phyloP scores from a whole-genome alignment of 2,329 filamentous ascomycete species.

The Colletotrichum tamarilloi region DNA sequence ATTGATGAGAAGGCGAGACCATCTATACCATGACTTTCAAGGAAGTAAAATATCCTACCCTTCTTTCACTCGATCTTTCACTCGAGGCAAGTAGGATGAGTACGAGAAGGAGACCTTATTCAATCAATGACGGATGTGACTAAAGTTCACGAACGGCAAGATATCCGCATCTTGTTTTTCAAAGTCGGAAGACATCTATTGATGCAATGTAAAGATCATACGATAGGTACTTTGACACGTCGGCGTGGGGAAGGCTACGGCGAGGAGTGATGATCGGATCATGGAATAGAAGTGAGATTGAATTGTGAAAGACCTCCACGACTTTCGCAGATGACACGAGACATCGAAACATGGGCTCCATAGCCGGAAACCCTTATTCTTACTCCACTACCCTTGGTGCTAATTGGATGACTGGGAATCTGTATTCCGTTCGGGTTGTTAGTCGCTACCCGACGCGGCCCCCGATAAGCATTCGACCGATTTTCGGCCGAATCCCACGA shows the following conservation, averaged over 20 bases:
- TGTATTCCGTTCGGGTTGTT: background rate
- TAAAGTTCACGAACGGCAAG: too few relatives aligned
- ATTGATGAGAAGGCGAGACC: conserved; percentile 3
- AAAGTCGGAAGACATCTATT: too few relatives aligned
- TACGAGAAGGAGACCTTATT: too few relatives aligned
- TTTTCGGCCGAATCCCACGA: background rate
- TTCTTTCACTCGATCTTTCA: too few relatives aligned
- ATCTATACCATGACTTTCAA: background rate
- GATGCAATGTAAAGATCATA: too few relatives aligned
- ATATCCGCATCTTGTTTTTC: too few relatives aligned
- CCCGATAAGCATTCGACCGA: background rate
- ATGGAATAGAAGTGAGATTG: background rate
- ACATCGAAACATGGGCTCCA: background rate
- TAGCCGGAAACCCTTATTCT: background rate
- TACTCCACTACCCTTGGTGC: background rate
- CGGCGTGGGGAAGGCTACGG: too few relatives aligned
- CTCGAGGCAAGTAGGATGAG: too few relatives aligned
- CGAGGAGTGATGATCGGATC: background rate
- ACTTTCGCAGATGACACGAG: background rate
- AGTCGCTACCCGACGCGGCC: background rate
- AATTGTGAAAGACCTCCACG: background rate
- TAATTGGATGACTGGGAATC: background rate
- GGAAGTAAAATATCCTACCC: too few relatives aligned
- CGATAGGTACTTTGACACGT: too few relatives aligned
- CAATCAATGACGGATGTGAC: too few relatives aligned